phyloP scores from a whole-genome alignment of 306 rosid species.

The Cicer cuneatum region DNA sequence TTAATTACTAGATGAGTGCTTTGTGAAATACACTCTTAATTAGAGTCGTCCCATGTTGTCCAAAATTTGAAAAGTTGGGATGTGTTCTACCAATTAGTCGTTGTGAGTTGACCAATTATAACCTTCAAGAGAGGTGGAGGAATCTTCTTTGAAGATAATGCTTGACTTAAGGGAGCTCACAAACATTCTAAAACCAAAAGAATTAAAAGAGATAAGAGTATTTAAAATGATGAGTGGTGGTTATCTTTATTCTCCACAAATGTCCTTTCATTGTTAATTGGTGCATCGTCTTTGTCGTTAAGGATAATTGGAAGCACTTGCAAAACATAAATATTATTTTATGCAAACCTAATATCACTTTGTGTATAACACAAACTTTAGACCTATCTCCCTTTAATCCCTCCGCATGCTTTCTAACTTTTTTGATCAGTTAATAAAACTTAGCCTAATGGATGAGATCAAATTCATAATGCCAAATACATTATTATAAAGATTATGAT shows the following conservation, averaged over 20 bases:
- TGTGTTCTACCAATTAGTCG: neutral
- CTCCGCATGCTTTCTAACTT: constrained; percentile 52
- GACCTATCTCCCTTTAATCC: constrained; percentile 47
- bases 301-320: constrained; percentile 69
- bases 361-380: constrained; percentile 34
- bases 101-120: constrained; percentile 54
- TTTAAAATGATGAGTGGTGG: constrained; percentile 43
- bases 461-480: constrained; percentile 33
- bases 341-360: constrained; percentile 62
- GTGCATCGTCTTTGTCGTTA: constrained; percentile 71
- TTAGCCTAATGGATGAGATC: constrained; percentile 35
- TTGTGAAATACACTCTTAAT: too few species aligned
- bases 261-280: constrained; percentile 63
- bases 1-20: too few species aligned
- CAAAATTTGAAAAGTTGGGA: too few species aligned
- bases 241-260: constrained; percentile 84
- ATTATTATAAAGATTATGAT: constrained; percentile 30
- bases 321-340: constrained; percentile 56
- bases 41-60: too few species aligned
- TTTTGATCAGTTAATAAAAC: constrained; percentile 30
- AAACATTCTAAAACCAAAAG: constrained; percentile 52
- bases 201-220: constrained; percentile 38
- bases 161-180: constrained; percentile 48
- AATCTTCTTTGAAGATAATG: constrained; percentile 42
- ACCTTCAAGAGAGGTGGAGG: constrained; percentile 36